Evolutionary conservation across 352 stramenopile genomes (phyloP), one percentile per base, ranked within the genome.

Genomic region (Phytophthora vignae): DNA sequence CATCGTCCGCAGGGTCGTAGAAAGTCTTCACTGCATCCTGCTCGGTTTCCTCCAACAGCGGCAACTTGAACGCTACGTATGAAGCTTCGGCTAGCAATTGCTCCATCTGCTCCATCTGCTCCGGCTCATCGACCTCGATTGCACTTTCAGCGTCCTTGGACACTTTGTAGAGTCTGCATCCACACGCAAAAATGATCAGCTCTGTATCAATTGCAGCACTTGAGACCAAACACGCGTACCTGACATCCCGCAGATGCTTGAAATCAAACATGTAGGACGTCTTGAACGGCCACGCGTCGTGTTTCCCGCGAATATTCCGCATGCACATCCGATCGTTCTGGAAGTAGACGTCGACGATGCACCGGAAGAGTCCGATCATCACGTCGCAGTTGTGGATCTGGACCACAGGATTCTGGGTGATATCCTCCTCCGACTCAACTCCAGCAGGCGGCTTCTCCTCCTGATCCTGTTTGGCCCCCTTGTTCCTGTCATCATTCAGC

Each of bases 281-380:
- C 25, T 77, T 67, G n/a, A 82, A 79, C 2, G 67, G 67, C 75
- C 75, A 79, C 14, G 33, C 50, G 11, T 79, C 63, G 49, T 77
- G 54, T 46, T 82, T 82, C 11, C 64, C 74, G 33, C 75, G 68
- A 68, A 89, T 84, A 33, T 76, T 71, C 56, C 56, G 55, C 56
- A 89, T 66, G 42, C 67, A 86, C 31, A 87, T 46, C 17, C 70
- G 66, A 54, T 87, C 75, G 12, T 54, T 53, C 27, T 76, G 77
- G 50, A 87, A 69, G 8, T 74, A 68, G 3, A 89, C 56, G 49
- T 81, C 64, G 0, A 62, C 77, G 15, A 65, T 38, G 36, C 79
- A 87, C 54, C 68, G 77, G 19, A 89, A 77, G 3, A 79, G 61
- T 2, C 82, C 82, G 44, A 89, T 83, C 65, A 78, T 76, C 60